Base-by-base conservation (phyloP, 202 grass and related monocot species). In the Sporobolus alterniflorus region DNA sequence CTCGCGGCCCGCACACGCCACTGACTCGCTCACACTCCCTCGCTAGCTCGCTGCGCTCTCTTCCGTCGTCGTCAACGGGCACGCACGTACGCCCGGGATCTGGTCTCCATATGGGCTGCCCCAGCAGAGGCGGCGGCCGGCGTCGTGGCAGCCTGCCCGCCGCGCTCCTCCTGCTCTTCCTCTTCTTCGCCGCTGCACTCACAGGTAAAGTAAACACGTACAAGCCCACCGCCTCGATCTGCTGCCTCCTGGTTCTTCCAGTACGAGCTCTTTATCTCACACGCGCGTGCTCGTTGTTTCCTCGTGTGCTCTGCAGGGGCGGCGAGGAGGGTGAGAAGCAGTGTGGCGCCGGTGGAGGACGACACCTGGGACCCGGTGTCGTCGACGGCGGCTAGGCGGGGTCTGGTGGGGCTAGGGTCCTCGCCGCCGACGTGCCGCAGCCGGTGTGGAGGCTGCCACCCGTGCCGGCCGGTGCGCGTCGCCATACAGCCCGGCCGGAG, bases 341-440 rank as follows among this genome's bases (percentile, higher is more conserved):
- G 13, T 12, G 33, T 28, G 40, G 39, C 46, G 13, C 26, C 22
- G 11, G 21, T 64, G 71, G 67, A 67, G 13, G 82, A 16, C 21
- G 73, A 74, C 83, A 73, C 59, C 10, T 88, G 89, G 89, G 89
- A 67, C 14, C 69, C 73, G 4, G 68, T 26, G 4, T 61, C 28
- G 15, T 55, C 51, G 16, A 7, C n/a, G 8, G 43, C 60, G 18
- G 64, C 84, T 30, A 77, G 92, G 33, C 75, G 92, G 56, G 78
- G 83, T 43, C 90, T 94, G 16, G 72, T 92, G 1, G 95, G 95
- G 0, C 89, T 84, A 0, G 92, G 92, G 3, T 98, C 95, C 2
- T 87, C 80, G 56, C 95, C 95, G 79, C 95, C 92, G 77, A 92
- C 90, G 22, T 98, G 95, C 87, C 88, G 61, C 26, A 93, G 79